phyloP scores from a whole-genome alignment of 192 early-diverging fungal genomes.

The Coemansia sp. region DNA sequence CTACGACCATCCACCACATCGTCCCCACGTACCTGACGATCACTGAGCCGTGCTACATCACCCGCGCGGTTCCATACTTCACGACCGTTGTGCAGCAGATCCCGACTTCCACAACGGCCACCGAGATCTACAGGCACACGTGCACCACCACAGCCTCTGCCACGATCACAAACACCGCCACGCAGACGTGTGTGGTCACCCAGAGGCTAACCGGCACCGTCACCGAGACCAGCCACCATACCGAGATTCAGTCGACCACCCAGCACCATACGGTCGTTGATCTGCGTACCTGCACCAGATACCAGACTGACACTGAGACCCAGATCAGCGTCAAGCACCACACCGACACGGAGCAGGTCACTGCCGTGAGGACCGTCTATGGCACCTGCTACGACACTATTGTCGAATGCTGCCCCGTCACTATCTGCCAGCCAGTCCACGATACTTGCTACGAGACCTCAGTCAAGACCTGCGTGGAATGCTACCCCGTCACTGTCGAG shows the following conservation, averaged over 20 bases:
- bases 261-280: slow-evolving; percentile 1
- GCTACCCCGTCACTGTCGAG: slow-evolving; percentile 38
- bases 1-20: slow-evolving; percentile 39
- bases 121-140: slow-evolving; percentile 20
- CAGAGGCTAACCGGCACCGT: slow-evolving; percentile 18
- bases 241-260: background rate
- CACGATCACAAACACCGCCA: slow-evolving; percentile 22
- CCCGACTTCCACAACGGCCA: slow-evolving; percentile 28
- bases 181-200: slow-evolving; percentile 19
- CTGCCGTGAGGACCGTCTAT: slow-evolving; percentile 13
- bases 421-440: slow-evolving; percentile 35
- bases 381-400: slow-evolving; percentile 39
- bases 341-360: slow-evolving; percentile 27
- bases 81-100: slow-evolving; percentile 28
- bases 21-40: slow-evolving; percentile 39
- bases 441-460: slow-evolving; percentile 45
- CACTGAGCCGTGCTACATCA: slow-evolving; percentile 23
- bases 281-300: background rate
- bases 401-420: slow-evolving; percentile 48
- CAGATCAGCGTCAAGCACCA: slow-evolving; percentile 17
- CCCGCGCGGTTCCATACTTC: slow-evolving; percentile 14
- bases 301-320: slow-evolving; percentile 9
- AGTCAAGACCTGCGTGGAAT: slow-evolving; percentile 39
- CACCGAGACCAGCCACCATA: slow-evolving; percentile 9
- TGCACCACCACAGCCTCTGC: slow-evolving; percentile 16